Conservation (phyloP, 495 filamentous ascomycete species). For the Penicillium antarcticum region DNA sequence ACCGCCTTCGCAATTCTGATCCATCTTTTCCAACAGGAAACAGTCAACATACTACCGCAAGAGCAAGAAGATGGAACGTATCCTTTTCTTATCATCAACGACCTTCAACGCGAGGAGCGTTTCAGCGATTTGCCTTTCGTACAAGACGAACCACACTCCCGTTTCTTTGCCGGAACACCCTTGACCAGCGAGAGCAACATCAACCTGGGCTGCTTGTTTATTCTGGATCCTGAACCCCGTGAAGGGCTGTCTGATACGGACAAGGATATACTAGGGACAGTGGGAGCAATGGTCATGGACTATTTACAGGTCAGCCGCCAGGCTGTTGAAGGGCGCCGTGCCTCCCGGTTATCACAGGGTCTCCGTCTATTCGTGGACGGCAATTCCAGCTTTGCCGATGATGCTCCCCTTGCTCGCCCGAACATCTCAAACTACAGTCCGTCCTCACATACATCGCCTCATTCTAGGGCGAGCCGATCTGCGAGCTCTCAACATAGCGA, state of each 20-base stretch:
- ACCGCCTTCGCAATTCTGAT: neutral
- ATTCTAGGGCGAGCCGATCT: neutral
- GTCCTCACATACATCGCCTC: neutral
- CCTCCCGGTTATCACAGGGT: slow-evolving; percentile 49
- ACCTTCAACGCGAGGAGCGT: slow-evolving; percentile 25
- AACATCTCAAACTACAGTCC: neutral
- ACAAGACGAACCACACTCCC: slow-evolving; percentile 22
- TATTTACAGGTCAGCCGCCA: slow-evolving; percentile 50
- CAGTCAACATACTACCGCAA: neutral
- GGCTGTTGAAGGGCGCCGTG: slow-evolving; percentile 43
- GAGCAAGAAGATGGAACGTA: slow-evolving; percentile 2
- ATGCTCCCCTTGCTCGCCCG: neutral
- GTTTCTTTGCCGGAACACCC: slow-evolving; percentile 33
- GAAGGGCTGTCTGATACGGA: slow-evolving; percentile 17
- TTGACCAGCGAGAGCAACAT: slow-evolving; percentile 60
- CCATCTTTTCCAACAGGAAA: neutral
- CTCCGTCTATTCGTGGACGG: slow-evolving; percentile 53
- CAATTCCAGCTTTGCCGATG: slow-evolving; percentile 17
- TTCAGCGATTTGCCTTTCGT: slow-evolving; percentile 31
- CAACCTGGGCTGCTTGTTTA: slow-evolving; percentile 60
- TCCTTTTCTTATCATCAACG: slow-evolving; percentile 26
- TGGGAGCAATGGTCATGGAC: slow-evolving; percentile 51
- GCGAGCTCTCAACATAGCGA: neutral
- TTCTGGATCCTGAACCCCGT: slow-evolving; percentile 45
- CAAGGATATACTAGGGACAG: slow-evolving; percentile 24